These are phyloP conservation scores for Xanthoconium purpureum DNA, from an alignment of 768 basidiomycete species.

Conservation along the genomic window DNA sequence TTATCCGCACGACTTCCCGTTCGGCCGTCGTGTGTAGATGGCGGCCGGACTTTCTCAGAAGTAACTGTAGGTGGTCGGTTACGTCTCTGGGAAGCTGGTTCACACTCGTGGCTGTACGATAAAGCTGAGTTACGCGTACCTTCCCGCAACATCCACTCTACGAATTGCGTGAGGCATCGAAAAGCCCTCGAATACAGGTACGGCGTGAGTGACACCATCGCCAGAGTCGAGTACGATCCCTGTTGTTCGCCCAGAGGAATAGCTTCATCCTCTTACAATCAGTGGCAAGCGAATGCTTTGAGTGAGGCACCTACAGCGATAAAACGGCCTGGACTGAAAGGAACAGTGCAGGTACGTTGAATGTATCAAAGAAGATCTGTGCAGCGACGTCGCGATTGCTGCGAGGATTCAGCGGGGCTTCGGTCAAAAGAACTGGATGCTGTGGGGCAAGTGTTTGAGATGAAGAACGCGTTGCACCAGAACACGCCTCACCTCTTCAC, in stretches of 20 bases:
- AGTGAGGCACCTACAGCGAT: conserved; percentile 69
- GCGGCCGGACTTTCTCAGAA: conserved; percentile 91
- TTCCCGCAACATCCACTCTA: conserved; percentile 92
- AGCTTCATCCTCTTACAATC: conserved; percentile 48
- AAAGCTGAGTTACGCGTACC: conserved; percentile 44
- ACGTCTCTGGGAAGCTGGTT: conserved; percentile 64
- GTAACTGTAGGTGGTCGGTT: conserved; percentile 91
- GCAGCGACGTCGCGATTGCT: conserved; percentile 95
- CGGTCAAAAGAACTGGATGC: conserved; percentile 97
- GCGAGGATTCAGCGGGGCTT: conserved; percentile 95
- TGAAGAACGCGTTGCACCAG: background rate
- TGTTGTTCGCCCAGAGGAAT: conserved; percentile 96
- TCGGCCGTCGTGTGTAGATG: conserved; percentile 97
- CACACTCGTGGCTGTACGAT: background rate
- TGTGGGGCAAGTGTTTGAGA: conserved; percentile 33
- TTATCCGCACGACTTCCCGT: conserved; percentile 92
- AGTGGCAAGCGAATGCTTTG: background rate
- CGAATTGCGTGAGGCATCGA: conserved; percentile 98
- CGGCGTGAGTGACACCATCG: conserved; percentile 97
- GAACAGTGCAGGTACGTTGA: conserved; percentile 97
- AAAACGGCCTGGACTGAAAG: conserved; percentile 97
- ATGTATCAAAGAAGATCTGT: conserved; percentile 99
- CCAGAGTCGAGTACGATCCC: conserved; percentile 99
- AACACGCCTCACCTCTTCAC: conserved; percentile 76
- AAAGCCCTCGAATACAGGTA: conserved; percentile 98